phyloP scores from a whole-genome alignment of 495 filamentous ascomycete genomes.

The Symbiotaphrina buchneri region DNA sequence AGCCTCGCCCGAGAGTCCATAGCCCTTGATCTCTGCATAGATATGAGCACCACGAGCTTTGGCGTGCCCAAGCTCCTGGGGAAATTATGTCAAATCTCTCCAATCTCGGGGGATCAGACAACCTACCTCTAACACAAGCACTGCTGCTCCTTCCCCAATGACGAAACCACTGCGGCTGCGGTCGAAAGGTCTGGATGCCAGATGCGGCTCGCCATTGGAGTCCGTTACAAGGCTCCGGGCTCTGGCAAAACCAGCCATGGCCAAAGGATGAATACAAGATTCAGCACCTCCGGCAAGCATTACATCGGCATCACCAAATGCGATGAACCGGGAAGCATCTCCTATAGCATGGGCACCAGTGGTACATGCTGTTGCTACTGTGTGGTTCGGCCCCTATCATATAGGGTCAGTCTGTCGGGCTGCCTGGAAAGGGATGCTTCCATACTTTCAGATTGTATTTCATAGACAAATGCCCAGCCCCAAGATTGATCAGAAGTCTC shows the following conservation, averaged over 20 bases:
- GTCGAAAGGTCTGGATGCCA: constrained; percentile 77
- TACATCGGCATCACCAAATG: constrained; percentile 72
- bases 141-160: constrained; percentile 76
- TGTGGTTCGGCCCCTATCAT: constrained; percentile 69
- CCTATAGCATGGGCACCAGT: constrained; percentile 88
- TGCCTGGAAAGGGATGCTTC: neutral
- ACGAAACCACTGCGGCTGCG: constrained; percentile 67
- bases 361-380: constrained; percentile 83
- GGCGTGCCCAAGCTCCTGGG: constrained; percentile 65
- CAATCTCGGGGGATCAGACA: neutral
- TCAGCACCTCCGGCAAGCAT: constrained; percentile 91
- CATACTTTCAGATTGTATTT: constrained; percentile 56
- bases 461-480: constrained; percentile 87
- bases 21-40: constrained; percentile 77
- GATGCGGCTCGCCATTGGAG: constrained; percentile 51
- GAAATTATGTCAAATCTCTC: neutral
- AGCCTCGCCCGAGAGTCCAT: constrained; percentile 73
- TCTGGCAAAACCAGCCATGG: constrained; percentile 75
- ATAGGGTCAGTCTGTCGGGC: neutral
- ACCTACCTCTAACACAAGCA: constrained; percentile 56
- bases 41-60: constrained; percentile 54
- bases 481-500: constrained; percentile 79
- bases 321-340: constrained; percentile 78
- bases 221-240: constrained; percentile 64
- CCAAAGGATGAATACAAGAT: constrained; percentile 87